A percentile compares a stretch with the other conserved stretches of the same genome.
Conservation (phyloP, 2,329 filamentous ascomycete genomes). For the Hyphodiscus sp. region DNA sequence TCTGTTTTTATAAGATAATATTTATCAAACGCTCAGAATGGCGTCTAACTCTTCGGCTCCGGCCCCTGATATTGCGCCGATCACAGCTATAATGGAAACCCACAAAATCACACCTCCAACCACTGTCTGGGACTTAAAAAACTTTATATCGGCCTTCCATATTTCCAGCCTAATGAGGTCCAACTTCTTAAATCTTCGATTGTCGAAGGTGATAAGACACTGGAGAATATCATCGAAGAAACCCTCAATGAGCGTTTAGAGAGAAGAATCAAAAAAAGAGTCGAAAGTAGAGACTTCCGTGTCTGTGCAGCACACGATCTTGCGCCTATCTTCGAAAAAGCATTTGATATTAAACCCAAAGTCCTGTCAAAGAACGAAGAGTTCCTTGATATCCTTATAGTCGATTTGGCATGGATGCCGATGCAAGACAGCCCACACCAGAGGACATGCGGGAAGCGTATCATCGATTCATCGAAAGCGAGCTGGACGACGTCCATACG, state of each 20-base stretch:
- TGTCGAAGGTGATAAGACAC: slow-evolving; percentile 10
- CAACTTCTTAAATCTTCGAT: slow-evolving; percentile 4
- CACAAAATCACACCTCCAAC: background rate
- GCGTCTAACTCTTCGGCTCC: no score
- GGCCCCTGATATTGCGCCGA: no score
- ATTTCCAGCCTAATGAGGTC: slow-evolving; percentile 6
- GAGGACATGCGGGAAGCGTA: no score
- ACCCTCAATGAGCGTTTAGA: slow-evolving; percentile 21
- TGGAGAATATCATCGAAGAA: slow-evolving; percentile 17
- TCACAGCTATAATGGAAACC: no score
- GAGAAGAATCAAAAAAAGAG: slow-evolving; percentile 27
- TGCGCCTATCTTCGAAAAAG: slow-evolving; percentile 11
- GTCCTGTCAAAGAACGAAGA: slow-evolving; percentile 22
- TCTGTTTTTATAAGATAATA: no score
- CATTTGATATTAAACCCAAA: slow-evolving; percentile 25
- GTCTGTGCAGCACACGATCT: slow-evolving; percentile 31
- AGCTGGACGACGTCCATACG: no score
- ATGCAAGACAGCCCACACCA: no score
- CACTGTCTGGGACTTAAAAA: background rate
- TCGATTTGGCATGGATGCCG: no score
- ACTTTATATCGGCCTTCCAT: slow-evolving; percentile 8
- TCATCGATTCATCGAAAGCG: no score
- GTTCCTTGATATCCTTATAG: slow-evolving; percentile 7
- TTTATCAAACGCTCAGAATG: no score
- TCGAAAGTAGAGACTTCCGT: slow-evolving; percentile 25